A percentile compares a stretch with the other conserved stretches of the same genome.
Evolutionary conservation across 352 stramenopile species (phyloP).

Genomic region (Aphanomyces stellatus): DNA sequence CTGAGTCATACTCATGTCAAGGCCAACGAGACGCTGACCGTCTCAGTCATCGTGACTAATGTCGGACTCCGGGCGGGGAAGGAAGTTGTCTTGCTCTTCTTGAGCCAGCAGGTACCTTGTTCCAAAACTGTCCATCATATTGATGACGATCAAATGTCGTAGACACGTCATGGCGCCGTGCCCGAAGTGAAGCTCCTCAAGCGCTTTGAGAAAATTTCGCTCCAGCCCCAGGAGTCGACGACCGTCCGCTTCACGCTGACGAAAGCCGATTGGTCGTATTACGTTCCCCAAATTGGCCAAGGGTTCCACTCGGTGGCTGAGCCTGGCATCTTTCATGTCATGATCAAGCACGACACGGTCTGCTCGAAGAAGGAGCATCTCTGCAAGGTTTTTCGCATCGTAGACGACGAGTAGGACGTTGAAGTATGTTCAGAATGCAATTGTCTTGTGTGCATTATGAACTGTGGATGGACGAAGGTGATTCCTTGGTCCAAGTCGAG

Average conservation of each 20-base stretch:
- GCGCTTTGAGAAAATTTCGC: slow-evolving; percentile 61
- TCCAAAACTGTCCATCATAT: slow-evolving; percentile 29
- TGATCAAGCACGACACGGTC: slow-evolving; percentile 57
- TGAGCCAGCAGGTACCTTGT: slow-evolving; percentile 34
- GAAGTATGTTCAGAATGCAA: neutral
- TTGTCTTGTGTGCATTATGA: neutral
- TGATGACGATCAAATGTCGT: slow-evolving; percentile 5
- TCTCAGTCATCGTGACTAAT: slow-evolving; percentile 63
- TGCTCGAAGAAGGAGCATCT: slow-evolving; percentile 39
- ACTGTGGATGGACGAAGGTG: neutral
- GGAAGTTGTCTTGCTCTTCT: slow-evolving; percentile 74
- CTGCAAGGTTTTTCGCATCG: slow-evolving; percentile 32
- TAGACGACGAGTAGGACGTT: neutral
- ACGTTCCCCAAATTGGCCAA: slow-evolving; percentile 46
- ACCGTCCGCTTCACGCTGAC: slow-evolving; percentile 31
- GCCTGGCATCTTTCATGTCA: slow-evolving; percentile 54
- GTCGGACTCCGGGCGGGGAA: slow-evolving; percentile 44
- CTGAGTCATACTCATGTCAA: slow-evolving; percentile 29
- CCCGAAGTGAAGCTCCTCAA: slow-evolving; percentile 76
- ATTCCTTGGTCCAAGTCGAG: neutral
- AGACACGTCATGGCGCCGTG: slow-evolving; percentile 25
- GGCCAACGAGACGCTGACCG: slow-evolving; percentile 29
- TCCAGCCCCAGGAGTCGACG: slow-evolving; percentile 36
- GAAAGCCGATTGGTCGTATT: slow-evolving; percentile 50
- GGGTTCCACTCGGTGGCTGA: slow-evolving; percentile 58